phyloP scores from a whole-genome alignment of 2,329 filamentous ascomycete species.

The Cryphonectria nitschkei region DNA sequence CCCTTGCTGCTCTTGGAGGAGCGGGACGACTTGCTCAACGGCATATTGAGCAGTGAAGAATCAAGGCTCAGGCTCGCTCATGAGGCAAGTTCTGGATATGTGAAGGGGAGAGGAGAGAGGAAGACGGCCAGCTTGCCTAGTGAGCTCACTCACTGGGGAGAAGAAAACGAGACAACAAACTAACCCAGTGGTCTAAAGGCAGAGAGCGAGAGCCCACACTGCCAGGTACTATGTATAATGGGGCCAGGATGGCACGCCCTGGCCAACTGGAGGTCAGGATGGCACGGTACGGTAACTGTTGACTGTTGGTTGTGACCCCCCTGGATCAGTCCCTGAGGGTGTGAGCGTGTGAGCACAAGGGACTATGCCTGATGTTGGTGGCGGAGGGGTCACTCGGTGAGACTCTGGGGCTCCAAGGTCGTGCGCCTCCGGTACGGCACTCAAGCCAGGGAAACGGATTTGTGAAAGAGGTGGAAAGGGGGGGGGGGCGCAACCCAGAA shows the following conservation, averaged over 20 bases:
- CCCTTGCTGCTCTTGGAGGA: constrained; percentile 27
- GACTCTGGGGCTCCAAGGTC: not conserved
- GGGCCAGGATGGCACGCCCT: not conserved
- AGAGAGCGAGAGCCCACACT: not conserved
- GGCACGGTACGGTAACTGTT: constrained; percentile 1
- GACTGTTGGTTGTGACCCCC: not conserved
- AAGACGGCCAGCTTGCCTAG: not conserved
- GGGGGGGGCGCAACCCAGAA: constrained; percentile 11
- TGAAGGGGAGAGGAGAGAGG: not conserved
- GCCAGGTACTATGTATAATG: constrained; percentile 5
- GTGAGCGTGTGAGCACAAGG: not conserved
- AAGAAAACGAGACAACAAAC: constrained; percentile 13
- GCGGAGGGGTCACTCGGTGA: constrained; percentile 6
- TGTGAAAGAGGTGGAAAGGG: not conserved
- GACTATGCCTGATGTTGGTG: not conserved
- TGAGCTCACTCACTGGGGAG: not conserved
- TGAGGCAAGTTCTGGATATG: constrained; percentile 1
- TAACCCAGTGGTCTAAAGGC: constrained; percentile 2
- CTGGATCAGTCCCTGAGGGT: not conserved
- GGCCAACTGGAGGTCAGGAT: not conserved
- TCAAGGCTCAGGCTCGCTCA: not conserved
- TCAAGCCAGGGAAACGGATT: not conserved
- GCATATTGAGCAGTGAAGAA: constrained; percentile 27
- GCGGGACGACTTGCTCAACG: constrained; percentile 30
- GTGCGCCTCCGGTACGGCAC: not conserved